Evolutionary conservation across 352 stramenopile species (phyloP).

Genomic region (Globisporangium paddicum): DNA sequence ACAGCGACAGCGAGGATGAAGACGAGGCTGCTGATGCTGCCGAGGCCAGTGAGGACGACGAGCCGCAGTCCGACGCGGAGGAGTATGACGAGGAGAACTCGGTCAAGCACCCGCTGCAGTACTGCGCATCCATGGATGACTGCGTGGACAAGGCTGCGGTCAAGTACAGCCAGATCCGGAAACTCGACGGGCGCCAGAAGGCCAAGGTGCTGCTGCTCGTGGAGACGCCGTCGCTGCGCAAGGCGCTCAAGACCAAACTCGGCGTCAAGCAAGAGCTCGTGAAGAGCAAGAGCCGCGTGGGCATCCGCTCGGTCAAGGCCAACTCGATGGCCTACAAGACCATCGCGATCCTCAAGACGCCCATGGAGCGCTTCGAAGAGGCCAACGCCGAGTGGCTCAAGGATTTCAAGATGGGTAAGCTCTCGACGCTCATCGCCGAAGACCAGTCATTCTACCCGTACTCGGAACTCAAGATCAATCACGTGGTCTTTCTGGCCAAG

Average conservation of each 20-base stretch:
- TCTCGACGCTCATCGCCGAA: constrained; percentile 56
- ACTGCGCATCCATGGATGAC: constrained; percentile 50
- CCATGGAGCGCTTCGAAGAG: constrained; percentile 60
- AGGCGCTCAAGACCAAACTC: constrained; percentile 57
- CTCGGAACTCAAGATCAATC: constrained; percentile 41
- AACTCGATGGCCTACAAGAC: constrained; percentile 49
- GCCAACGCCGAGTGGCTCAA: constrained; percentile 54
- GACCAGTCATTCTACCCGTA: constrained; percentile 66
- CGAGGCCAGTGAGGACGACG: constrained; percentile 11
- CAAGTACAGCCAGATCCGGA: constrained; percentile 47
- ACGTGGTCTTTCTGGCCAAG: constrained; percentile 64
- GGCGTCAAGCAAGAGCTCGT: constrained; percentile 45
- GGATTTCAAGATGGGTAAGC: constrained; percentile 56
- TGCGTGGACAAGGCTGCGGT: constrained; percentile 31
- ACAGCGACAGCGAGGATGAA: constrained; percentile 16
- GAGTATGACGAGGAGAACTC: constrained; percentile 16
- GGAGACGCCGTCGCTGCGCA: constrained; percentile 46
- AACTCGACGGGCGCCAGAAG: constrained; percentile 57
- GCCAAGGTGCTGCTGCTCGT: constrained; percentile 59
- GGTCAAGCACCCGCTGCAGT: constrained; percentile 30
- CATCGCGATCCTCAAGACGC: constrained; percentile 64
- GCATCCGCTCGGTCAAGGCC: constrained; percentile 59
- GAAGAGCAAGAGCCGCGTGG: constrained; percentile 49
- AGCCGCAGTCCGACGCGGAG: constrained; percentile 14
- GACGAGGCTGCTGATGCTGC: constrained; percentile 12